Evolutionary conservation across 352 stramenopile species (phyloP), one percentile per base, ranked within the genome.

Genomic region (Peronosclerospora sorghi): DNA sequence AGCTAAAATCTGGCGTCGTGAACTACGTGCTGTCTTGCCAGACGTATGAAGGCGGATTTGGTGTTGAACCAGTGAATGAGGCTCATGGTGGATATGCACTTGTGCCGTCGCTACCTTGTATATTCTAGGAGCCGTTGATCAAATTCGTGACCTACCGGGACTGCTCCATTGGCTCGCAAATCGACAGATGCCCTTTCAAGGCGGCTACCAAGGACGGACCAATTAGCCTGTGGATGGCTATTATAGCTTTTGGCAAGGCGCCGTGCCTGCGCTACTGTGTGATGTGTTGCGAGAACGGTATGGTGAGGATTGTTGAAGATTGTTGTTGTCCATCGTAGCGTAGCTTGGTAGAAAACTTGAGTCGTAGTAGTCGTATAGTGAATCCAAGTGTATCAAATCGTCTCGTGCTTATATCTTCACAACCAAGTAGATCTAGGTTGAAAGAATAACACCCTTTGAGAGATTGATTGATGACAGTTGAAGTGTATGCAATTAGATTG

Each of bases 151-250:
- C 37, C 47, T 84, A 14, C 64, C 65, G 12, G 62, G 48, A 29
- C 63, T 86, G 29, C 59, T 89, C 5, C 61, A 75, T 44, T 99
- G 95, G 95, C 62, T 98, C 29, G 68, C 79, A 76, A n/a, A 88
- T 45, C 68, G 94, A 12, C 95, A 99, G 66, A 97, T 97, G 84
- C 58, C 65, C 14, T 96, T 90, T 40, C 86, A 96, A 73, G 86
- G 86, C 6, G 86, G 83, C 0, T 91, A 87, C 64, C 79, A 91
- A 40, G 96, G 96, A 23, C 83, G 96, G 17, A 97, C 90, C 5
- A 99, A 99, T 73, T 99, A 99, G 59, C 69, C 99, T 5, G 96
- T 99, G 8, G 96, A 99, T 59, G 95, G 94, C 0, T 99, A 96
- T 68, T n/a, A n/a, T n/a, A n/a, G n/a, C n/a, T 26, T 26, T 26